Conservation (phyloP, 441 rosid species). For the Populus tomentosa region DNA sequence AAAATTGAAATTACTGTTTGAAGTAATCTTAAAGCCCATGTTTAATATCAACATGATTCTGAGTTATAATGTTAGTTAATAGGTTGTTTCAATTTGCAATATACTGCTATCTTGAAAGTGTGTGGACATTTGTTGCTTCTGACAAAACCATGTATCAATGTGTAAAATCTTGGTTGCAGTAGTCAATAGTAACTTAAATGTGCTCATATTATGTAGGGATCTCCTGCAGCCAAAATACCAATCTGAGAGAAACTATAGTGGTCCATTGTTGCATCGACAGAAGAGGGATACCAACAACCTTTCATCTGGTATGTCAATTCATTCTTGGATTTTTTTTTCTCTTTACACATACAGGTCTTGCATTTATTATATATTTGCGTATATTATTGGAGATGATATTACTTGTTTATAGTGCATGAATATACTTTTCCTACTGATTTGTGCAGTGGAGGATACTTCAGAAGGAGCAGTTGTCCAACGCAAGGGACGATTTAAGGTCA, state of each 20-base stretch:
- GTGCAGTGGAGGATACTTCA: slow-evolving; percentile 60
- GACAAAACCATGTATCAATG: not conserved
- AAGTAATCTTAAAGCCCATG: not conserved
- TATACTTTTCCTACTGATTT: slow-evolving; percentile 9
- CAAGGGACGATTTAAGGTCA: slow-evolving; percentile 91
- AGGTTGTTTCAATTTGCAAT: not conserved
- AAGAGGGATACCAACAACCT: slow-evolving; percentile 64
- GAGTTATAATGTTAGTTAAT: not conserved
- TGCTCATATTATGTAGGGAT: slow-evolving; percentile 50
- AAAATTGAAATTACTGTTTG: not conserved
- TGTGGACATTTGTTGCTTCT: not conserved
- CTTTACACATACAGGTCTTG: no score
- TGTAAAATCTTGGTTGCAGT: not conserved
- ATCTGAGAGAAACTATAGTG: slow-evolving; percentile 74
- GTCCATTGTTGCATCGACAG: slow-evolving; percentile 57
- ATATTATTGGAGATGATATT: slow-evolving; percentile 1
- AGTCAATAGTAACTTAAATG: slow-evolving; percentile 10
- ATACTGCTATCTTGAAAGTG: not conserved
- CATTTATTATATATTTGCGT: no score
- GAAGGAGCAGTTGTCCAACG: slow-evolving; percentile 78
- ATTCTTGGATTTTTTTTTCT: slow-evolving; percentile 3
- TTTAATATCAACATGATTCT: not conserved
- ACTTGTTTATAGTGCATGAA: not conserved
- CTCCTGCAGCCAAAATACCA: slow-evolving; percentile 54
- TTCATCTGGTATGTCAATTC: slow-evolving; percentile 40